These are phyloP conservation scores for Capronia epimyces DNA, from an alignment of 2,329 filamentous ascomycete genomes.

Conservation along the genomic window DNA sequence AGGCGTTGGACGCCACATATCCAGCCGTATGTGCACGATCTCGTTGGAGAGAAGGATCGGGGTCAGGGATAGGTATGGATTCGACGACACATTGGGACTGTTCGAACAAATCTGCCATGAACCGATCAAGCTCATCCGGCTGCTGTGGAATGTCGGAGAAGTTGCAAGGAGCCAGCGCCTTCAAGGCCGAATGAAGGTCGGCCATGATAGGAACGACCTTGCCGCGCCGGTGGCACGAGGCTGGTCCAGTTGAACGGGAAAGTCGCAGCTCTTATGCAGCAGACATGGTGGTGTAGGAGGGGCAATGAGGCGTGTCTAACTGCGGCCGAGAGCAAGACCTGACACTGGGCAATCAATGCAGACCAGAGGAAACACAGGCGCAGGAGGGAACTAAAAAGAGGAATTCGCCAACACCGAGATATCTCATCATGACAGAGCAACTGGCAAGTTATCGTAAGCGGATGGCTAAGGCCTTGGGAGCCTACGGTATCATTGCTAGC, in stretches of 20 bases:
- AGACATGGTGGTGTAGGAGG: constrained; percentile 10
- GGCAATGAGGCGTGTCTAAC: neutral
- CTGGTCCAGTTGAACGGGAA: neutral
- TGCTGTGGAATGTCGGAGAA: constrained; percentile 47
- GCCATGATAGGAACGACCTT: constrained; percentile 41
- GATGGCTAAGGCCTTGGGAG: neutral
- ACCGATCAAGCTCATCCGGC: constrained; percentile 48
- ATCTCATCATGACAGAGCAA: too few species aligned
- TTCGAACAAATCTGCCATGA: constrained; percentile 56
- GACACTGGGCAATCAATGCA: neutral
- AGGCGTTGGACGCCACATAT: constrained; percentile 43
- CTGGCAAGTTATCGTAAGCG: too few species aligned
- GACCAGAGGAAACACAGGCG: neutral
- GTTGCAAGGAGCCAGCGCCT: constrained; percentile 51
- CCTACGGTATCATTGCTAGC: neutral
- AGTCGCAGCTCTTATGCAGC: neutral
- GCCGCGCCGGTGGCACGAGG: neutral
- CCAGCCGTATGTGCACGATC: constrained; percentile 54
- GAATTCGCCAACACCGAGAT: too few species aligned
- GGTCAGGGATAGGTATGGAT: constrained; percentile 60
- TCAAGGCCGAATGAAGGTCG: constrained; percentile 55
- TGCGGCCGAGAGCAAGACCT: neutral
- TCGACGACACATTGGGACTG: constrained; percentile 67
- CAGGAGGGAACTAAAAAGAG: too few species aligned
- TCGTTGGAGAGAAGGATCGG: constrained; percentile 45